phyloP scores from a whole-genome alignment of 371 early-diverging fungal genomes.

The Umbelopsis sp. region DNA sequence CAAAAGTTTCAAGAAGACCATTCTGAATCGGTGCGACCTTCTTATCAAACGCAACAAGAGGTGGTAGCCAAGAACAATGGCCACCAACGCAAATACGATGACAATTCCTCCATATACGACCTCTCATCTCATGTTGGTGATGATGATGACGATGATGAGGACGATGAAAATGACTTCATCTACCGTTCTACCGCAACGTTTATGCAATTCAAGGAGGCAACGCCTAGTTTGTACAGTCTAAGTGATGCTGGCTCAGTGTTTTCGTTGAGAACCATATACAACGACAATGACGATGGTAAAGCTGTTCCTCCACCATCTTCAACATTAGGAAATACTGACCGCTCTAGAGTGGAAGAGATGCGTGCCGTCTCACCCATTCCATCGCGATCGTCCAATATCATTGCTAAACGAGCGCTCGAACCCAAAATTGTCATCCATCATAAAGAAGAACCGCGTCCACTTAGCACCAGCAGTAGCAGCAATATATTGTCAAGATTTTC shows the following conservation, averaged over 20 bases:
- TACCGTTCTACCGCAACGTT: conserved; percentile 31
- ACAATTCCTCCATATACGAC: conserved; percentile 23
- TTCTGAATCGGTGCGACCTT: neutral
- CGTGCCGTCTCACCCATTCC: conserved; percentile 9
- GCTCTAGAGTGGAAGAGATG: conserved; percentile 6
- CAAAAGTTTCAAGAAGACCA: conserved; percentile 27
- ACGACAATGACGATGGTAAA: conserved; percentile 26
- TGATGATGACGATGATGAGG: conserved; percentile 21
- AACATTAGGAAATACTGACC: conserved; percentile 23
- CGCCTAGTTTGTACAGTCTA: conserved; percentile 29
- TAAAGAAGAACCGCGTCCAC: conserved; percentile 21
- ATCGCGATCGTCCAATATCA: conserved; percentile 28
- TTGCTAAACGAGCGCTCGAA: conserved; percentile 30
- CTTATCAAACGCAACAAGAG: conserved; percentile 13
- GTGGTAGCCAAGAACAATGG: conserved; percentile 9
- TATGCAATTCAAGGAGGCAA: conserved; percentile 20
- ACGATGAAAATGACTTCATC: conserved; percentile 24
- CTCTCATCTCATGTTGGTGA: conserved; percentile 20
- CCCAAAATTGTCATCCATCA: conserved; percentile 40
- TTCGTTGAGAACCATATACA: conserved; percentile 33
- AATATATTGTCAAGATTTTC: conserved; percentile 44
- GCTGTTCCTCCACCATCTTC: conserved; percentile 25
- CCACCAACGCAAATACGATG: conserved; percentile 17
- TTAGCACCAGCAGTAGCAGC: conserved; percentile 27
- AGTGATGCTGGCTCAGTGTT: conserved; percentile 34